A percentile compares a stretch with the other conserved stretches of the same genome.
Evolutionary conservation across 2,329 filamentous ascomycete species (phyloP).

Genomic region (Fusarium sp.): DNA sequence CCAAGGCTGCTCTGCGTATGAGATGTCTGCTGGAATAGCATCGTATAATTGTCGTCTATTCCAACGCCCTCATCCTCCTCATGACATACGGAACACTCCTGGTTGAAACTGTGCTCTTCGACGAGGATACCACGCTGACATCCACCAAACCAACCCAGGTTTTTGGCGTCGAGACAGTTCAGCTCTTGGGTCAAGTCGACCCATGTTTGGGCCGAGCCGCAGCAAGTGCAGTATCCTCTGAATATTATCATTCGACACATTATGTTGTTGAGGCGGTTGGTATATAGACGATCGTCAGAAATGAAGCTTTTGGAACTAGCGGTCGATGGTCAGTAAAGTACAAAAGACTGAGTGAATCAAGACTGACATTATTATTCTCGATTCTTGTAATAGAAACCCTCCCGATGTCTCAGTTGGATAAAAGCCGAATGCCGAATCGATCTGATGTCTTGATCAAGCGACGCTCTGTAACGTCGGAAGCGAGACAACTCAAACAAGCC

Average conservation of each 20-base stretch:
- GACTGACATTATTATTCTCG: neutral
- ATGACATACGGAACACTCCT: slow-evolving; percentile 59
- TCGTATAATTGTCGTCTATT: slow-evolving; percentile 48
- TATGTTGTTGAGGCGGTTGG: neutral
- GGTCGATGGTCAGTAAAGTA: neutral
- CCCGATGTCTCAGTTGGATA: slow-evolving; percentile 16
- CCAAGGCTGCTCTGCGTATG: slow-evolving; percentile 14
- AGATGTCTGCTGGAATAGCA: slow-evolving; percentile 2
- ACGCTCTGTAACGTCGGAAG: slow-evolving; percentile 19
- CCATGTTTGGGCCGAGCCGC: slow-evolving; percentile 55
- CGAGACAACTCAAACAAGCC: slow-evolving; percentile 17
- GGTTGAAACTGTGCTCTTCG: slow-evolving; percentile 60
- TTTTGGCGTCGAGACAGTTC: slow-evolving; percentile 62
- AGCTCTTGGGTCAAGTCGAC: slow-evolving; percentile 58
- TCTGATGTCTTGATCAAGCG: slow-evolving; percentile 22
- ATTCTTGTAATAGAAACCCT: neutral
- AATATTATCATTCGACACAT: slow-evolving; percentile 63
- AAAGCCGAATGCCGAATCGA: slow-evolving; percentile 11
- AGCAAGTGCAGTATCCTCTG: slow-evolving; percentile 57
- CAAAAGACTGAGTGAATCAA: neutral
- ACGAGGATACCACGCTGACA: slow-evolving; percentile 55
- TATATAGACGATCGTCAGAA: neutral
- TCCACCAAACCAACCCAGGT: slow-evolving; percentile 58
- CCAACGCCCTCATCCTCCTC: slow-evolving; percentile 57
- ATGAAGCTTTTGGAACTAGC: neutral